Evolutionary conservation across 2,329 filamentous ascomycete genomes (phyloP).

Genomic region (Colletotrichum zoysiae): DNA sequence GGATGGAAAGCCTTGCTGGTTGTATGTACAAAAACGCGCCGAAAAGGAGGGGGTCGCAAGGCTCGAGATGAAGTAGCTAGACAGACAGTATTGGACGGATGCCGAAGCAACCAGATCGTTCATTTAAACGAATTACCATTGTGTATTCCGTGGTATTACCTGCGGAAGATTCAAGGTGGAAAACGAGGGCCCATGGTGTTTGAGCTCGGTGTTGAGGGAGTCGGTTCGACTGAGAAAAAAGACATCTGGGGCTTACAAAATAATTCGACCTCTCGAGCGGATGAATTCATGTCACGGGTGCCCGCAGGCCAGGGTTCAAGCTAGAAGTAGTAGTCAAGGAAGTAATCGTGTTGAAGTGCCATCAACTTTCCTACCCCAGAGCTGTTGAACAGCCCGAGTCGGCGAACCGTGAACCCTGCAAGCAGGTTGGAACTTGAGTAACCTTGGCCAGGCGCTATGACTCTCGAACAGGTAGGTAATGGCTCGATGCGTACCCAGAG

Average conservation of each 20-base stretch:
- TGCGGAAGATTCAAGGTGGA: not conserved
- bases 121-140: conserved; percentile 1
- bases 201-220: conserved; percentile 3
- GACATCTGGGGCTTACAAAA: not conserved
- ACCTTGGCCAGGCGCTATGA: conserved; percentile 4
- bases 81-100: conserved; percentile 22
- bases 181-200: conserved; percentile 19
- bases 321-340: not conserved
- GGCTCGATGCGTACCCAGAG: not conserved
- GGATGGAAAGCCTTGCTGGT: conserved; percentile 13
- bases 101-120: conserved; percentile 31
- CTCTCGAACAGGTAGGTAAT: not conserved
- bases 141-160: not conserved
- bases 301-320: not conserved
- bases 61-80: conserved; percentile 15
- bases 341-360: not conserved
- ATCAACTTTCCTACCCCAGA: not conserved
- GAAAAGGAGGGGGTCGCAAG: conserved; percentile 11
- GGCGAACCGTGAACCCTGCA: conserved; percentile 8
- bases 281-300: conserved; percentile 5
- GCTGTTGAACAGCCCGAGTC: not conserved
- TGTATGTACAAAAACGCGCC: not conserved
- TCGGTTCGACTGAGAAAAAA: conserved; percentile 12
- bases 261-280: conserved; percentile 16
- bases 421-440: not conserved